phyloP scores from a whole-genome alignment of 176 grass and related monocot species.

The Oryza punctata region DNA sequence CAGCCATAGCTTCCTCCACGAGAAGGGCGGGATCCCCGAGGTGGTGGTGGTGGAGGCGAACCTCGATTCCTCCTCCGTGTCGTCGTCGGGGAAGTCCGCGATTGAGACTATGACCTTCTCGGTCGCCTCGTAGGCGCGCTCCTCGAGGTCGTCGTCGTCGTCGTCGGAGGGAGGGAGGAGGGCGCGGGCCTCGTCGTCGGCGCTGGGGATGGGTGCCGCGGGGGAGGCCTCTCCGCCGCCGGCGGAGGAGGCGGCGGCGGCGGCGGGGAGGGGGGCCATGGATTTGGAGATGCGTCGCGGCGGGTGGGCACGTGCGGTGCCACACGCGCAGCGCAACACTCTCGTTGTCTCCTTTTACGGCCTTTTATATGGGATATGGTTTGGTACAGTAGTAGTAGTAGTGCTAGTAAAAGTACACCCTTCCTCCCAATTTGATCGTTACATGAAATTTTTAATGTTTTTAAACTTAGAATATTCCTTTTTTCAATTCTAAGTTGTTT shows the following conservation, averaged over 20 bases:
- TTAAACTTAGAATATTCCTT: no score
- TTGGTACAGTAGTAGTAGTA: no score
- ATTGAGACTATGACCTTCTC: conserved; percentile 78
- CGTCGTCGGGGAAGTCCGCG: conserved; percentile 29
- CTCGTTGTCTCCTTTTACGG: background rate
- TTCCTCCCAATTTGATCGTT: no score
- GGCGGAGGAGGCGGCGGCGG: background rate
- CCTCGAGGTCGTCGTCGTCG: conserved; percentile 54
- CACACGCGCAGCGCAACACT: background rate
- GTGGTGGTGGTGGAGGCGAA: background rate
- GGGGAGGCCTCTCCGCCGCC: background rate
- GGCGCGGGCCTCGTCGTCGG: conserved; percentile 50
- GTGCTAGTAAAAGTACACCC: no score
- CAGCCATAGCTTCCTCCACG: conserved; percentile 94
- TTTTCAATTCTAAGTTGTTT: no score
- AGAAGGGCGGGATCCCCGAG: conserved; percentile 57
- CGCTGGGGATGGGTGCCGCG: background rate
- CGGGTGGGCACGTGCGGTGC: conserved; percentile 1
- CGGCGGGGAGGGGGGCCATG: conserved; percentile 42
- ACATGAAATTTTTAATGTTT: no score
- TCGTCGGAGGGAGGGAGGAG: conserved; percentile 43
- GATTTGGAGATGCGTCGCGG: conserved; percentile 47
- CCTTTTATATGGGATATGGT: background rate
- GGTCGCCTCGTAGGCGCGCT: conserved; percentile 69
- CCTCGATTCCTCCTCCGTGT: conserved; percentile 7